These are phyloP conservation scores for Aspergillus affinis DNA, from an alignment of 495 filamentous ascomycete species.

Conservation along the genomic window DNA sequence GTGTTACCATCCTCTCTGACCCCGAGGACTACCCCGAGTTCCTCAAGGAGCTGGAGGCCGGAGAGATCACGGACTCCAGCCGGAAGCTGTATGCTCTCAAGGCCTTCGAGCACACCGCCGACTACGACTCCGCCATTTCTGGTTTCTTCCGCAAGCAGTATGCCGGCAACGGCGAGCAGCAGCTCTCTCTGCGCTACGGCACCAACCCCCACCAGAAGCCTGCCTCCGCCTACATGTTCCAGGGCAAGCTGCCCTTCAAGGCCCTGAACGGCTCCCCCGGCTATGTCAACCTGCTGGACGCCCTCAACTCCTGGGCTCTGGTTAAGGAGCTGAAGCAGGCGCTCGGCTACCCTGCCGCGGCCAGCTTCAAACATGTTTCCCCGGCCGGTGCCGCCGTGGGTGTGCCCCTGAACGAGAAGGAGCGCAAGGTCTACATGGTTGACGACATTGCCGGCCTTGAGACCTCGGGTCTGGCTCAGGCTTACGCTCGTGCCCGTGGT, in stretches of 20 bases:
- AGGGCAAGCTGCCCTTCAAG: conserved; percentile 85
- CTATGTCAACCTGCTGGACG: conserved; percentile 96
- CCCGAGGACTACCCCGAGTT: conserved; percentile 92
- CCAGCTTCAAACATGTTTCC: conserved; percentile 98
- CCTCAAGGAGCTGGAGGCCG: conserved; percentile 81
- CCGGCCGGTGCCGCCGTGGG: conserved; percentile 95
- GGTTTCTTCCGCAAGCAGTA: conserved; percentile 98
- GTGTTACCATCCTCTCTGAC: conserved; percentile 93
- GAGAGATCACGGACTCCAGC: conserved; percentile 78
- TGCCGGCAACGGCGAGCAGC: conserved; percentile 77
- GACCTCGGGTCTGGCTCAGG: conserved; percentile 81
- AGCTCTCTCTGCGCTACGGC: conserved; percentile 87
- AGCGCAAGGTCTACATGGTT: conserved; percentile 97
- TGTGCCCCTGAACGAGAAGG: conserved; percentile 75
- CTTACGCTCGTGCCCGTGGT: conserved; percentile 91
- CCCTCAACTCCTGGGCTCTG: conserved; percentile 92
- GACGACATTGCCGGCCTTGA: conserved; percentile 90
- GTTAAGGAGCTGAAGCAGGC: conserved; percentile 95
- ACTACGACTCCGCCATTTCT: conserved; percentile 91
- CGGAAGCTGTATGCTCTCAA: conserved; percentile 89
- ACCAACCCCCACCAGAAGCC: conserved; percentile 98
- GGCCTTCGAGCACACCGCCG: conserved; percentile 97
- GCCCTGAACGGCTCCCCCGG: conserved; percentile 90
- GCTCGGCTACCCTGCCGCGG: conserved; percentile 84
- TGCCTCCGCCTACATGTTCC: conserved; percentile 74